Percentiles rank a stretch among this genome's conserved stretches.
Evolutionary conservation across 768 basidiomycete genomes (phyloP).

Genomic region (Inosperma sp.): DNA sequence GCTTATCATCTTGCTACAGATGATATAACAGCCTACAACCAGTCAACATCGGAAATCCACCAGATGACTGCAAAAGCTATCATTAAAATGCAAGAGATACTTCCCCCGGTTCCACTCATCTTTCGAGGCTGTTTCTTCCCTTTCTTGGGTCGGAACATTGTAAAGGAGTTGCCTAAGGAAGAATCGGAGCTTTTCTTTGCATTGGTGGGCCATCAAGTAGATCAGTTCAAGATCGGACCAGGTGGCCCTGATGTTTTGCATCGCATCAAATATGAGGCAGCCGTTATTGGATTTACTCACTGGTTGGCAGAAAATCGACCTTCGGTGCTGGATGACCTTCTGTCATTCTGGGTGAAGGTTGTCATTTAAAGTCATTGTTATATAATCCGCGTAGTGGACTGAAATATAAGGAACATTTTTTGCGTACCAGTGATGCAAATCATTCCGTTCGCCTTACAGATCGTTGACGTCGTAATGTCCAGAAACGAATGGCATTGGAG

Average conservation of each 20-base stretch:
- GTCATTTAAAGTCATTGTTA: conserved; percentile 2
- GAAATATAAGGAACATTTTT: too few species aligned
- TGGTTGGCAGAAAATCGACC: conserved; percentile 20
- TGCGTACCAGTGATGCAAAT: too few species aligned
- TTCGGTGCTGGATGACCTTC: conserved; percentile 16
- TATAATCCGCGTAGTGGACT: neutral
- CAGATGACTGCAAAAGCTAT: conserved; percentile 11
- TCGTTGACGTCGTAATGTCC: too few species aligned
- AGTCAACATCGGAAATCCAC: conserved; percentile 16
- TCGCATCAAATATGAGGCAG: conserved; percentile 24
- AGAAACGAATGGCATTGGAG: too few species aligned
- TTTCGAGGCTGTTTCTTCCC: neutral
- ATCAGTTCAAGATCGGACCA: conserved; percentile 8
- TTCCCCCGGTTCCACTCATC: conserved; percentile 11
- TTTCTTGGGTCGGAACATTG: too few species aligned
- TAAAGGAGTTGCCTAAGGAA: conserved; percentile 14
- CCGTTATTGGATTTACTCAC: conserved; percentile 22
- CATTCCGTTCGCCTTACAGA: too few species aligned
- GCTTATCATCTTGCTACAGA: conserved; percentile 22
- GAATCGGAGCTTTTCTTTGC: conserved; percentile 25
- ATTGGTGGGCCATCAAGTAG: conserved; percentile 15
- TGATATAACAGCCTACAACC: conserved; percentile 13
- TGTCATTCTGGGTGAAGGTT: conserved; percentile 13
- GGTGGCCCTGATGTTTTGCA: conserved; percentile 15
- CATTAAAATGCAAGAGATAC: conserved; percentile 1